Base-by-base conservation (phyloP, 1,139 yeast species). In the Candida gigantensis region DNA sequence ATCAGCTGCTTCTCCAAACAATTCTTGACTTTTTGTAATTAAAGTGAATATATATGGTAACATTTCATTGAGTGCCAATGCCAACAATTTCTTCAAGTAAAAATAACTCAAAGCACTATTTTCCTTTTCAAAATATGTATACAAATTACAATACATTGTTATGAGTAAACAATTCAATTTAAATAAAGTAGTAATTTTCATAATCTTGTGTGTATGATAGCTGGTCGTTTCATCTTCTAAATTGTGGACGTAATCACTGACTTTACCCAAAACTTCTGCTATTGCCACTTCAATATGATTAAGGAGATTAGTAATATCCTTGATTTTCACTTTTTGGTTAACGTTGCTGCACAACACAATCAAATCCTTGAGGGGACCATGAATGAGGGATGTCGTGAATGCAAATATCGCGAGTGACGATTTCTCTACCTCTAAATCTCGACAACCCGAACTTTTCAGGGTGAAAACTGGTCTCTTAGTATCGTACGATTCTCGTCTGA, bases 11-110 rank as follows among this genome's bases (percentile, higher is more conserved):
- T 46, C 68, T 57, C 36, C 58, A 53, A 28, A 56, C 47, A 38
- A 53, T 55, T 26, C 63, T 29, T 43, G 47, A 11, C 43, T 42
- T 19, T 35, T 29, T 6, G 32, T 62, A 29, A 65, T 51, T 29
- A 59, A 51, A 3, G 63, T 57, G 34, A 55, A 55, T 33, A 60
- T 60, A 37, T 58, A 59, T 1, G 72, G 73, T 63, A 68, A 58
- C 13, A 65, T 49, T 24, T 67, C 71, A 2, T 46, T 49, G 4
- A 56, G 53, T 17, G 58, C 43, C 6, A 64, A 53, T 10, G 57
- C 46, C 8, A 62, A 36, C 39, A 57, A 42, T 31, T 65, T 65
- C 37, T 52, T 60, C 36, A 57, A 46, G 32, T 64, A 66, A 39
- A 57, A 61, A 36, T 43, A 60, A 2, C 63, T 47, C 14, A 58